phyloP scores from a whole-genome alignment of 345 rosid genomes.

The Citrus inodora region DNA sequence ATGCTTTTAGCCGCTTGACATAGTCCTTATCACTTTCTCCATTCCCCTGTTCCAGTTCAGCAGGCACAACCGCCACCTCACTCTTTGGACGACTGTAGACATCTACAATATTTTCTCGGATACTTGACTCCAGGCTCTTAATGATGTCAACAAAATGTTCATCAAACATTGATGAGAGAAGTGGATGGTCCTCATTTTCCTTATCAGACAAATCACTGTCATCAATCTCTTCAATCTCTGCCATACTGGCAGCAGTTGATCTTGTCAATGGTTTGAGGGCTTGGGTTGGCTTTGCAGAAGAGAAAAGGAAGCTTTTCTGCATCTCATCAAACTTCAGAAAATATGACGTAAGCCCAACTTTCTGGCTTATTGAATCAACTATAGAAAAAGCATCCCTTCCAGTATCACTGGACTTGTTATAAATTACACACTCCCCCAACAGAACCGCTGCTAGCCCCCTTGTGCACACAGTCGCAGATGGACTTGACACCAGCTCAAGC shows the following conservation, averaged over 20 bases:
- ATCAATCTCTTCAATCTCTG: constrained; percentile 67
- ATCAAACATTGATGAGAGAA: constrained; percentile 63
- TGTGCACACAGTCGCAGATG: constrained; percentile 60
- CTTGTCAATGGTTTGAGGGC: constrained; percentile 62
- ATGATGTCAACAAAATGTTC: constrained; percentile 50
- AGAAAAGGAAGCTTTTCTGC: constrained; percentile 73
- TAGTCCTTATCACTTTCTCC: constrained; percentile 75
- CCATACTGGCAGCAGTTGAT: constrained; percentile 80
- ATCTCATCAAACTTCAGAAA: constrained; percentile 84
- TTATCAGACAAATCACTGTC: constrained; percentile 45
- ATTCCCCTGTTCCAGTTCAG: constrained; percentile 74
- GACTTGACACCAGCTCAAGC: constrained; percentile 70
- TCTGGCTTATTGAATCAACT: constrained; percentile 86
- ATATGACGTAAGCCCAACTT: constrained; percentile 79
- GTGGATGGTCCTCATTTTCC: constrained; percentile 65
- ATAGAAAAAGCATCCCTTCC: constrained; percentile 77
- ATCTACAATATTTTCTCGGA: constrained; percentile 67
- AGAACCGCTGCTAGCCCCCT: constrained; percentile 84
- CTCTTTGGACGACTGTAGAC: constrained; percentile 77
- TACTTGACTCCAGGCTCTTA: constrained; percentile 55
- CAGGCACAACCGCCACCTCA: constrained; percentile 83
- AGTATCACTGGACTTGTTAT: constrained; percentile 62
- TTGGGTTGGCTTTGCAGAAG: constrained; percentile 48
- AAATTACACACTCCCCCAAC: constrained; percentile 80
- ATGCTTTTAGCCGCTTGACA: constrained; percentile 64